phyloP scores from a whole-genome alignment of 2,329 filamentous ascomycete species.

The Alternaria ventricosa region DNA sequence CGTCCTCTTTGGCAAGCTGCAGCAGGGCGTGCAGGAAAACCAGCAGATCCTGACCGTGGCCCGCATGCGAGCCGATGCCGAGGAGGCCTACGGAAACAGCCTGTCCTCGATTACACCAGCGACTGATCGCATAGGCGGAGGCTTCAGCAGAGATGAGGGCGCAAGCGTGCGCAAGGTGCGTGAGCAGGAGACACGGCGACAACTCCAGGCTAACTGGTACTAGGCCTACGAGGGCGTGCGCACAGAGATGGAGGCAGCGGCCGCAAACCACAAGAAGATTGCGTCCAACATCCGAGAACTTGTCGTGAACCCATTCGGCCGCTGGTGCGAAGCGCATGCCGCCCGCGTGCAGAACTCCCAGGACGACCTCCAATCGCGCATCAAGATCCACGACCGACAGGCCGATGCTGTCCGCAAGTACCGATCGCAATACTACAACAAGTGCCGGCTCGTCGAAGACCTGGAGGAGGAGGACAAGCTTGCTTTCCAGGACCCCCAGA shows the following conservation, averaged over 20 bases:
- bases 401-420: constrained; percentile 90
- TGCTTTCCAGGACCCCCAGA: constrained; percentile 85
- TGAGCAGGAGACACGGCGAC: background rate
- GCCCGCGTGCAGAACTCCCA: constrained; percentile 90
- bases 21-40: constrained; percentile 95
- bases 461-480: constrained; percentile 98
- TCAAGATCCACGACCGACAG: constrained; percentile 93
- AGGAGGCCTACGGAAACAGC: constrained; percentile 84
- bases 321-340: constrained; percentile 97
- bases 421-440: constrained; percentile 97
- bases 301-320: constrained; percentile 89
- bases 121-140: constrained; percentile 80
- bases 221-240: constrained; percentile 95
- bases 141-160: constrained; percentile 90
- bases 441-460: constrained; percentile 94
- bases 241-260: constrained; percentile 87
- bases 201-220: constrained; percentile 25
- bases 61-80: constrained; percentile 92
- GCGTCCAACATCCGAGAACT: constrained; percentile 95
- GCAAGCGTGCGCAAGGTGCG: constrained; percentile 92
- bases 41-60: constrained; percentile 91
- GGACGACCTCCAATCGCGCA: constrained; percentile 86
- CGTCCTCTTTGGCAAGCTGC: constrained; percentile 93
- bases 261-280: constrained; percentile 92
- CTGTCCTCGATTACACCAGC: constrained; percentile 81